A percentile compares a stretch with the other conserved stretches of the same genome.
These are phyloP conservation scores for Dictyostelium intermedium DNA, from an alignment of 78 protist species.

Conservation along the genomic window DNA sequence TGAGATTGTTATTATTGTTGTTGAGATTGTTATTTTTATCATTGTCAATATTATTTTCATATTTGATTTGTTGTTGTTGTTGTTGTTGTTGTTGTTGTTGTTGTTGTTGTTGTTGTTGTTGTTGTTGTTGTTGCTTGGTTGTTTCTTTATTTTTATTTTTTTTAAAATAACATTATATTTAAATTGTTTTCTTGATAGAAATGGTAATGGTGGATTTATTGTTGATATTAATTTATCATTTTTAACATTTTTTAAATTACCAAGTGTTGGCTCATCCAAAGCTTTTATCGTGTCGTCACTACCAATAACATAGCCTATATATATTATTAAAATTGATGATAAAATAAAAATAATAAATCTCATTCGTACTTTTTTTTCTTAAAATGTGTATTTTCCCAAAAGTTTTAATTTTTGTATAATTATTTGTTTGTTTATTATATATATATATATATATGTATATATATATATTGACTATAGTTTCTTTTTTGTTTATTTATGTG, in stretches of 20 bases:
- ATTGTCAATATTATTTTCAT: background rate
- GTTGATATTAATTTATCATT: background rate
- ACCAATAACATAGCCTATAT: background rate
- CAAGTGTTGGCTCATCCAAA: background rate
- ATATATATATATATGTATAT: too few relatives aligned
- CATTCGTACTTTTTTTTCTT: background rate
- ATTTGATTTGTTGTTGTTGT: background rate
- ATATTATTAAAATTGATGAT: background rate
- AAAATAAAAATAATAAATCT: background rate
- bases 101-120: background rate
- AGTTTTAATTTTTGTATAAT: too few relatives aligned
- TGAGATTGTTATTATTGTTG: background rate
- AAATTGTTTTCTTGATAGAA: background rate
- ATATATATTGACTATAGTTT: too few relatives aligned
- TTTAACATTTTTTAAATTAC: background rate
- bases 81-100: background rate
- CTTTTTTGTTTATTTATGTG: too few relatives aligned
- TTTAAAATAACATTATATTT: conserved; percentile 8
- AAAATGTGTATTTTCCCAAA: too few relatives aligned
- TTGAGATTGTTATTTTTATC: background rate
- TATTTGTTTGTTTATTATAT: too few relatives aligned
- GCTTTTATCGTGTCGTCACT: background rate
- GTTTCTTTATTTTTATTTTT: background rate
- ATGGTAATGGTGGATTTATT: background rate
- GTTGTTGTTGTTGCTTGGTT: background rate